phyloP scores from a whole-genome alignment of 2,329 filamentous ascomycete species.

The Dothideomycetes sp. region DNA sequence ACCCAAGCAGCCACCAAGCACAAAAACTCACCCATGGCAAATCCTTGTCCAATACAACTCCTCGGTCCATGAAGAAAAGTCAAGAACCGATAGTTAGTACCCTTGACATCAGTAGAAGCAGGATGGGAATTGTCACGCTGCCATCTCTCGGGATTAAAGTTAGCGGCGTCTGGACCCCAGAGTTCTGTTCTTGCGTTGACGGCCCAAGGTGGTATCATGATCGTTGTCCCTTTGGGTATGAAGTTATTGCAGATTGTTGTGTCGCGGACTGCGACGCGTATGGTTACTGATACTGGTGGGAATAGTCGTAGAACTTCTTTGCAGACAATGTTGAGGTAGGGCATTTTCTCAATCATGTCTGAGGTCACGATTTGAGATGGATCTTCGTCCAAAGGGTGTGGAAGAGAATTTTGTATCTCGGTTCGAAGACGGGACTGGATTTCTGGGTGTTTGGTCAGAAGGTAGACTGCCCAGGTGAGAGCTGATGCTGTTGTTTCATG shows the following conservation, averaged over 20 bases:
- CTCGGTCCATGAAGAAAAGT: conserved; percentile 35
- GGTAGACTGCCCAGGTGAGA: conserved; percentile 65
- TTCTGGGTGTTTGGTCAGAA: conserved; percentile 55
- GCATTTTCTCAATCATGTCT: conserved; percentile 34
- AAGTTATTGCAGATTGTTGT: conserved; percentile 21
- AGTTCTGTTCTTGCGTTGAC: conserved; percentile 33
- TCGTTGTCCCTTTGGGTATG: conserved; percentile 31
- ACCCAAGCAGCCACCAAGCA: conserved; percentile 21
- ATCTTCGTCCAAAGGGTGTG: neutral
- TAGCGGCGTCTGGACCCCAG: conserved; percentile 33
- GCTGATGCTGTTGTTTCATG: conserved; percentile 72
- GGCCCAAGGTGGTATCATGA: conserved; percentile 33
- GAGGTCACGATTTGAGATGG: conserved; percentile 41
- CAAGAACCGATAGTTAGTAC: conserved; percentile 31
- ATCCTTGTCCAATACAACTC: conserved; percentile 23
- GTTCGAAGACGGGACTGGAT: conserved; percentile 58
- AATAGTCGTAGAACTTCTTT: conserved; percentile 25
- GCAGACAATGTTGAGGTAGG: conserved; percentile 39
- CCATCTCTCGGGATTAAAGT: conserved; percentile 38
- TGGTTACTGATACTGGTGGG: conserved; percentile 16
- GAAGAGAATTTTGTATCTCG: conserved; percentile 54
- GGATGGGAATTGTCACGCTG: conserved; percentile 32
- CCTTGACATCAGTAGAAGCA: conserved; percentile 29
- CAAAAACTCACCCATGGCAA: conserved; percentile 22
- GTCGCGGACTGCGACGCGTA: conserved; percentile 15